phyloP scores from a whole-genome alignment of 495 filamentous ascomycete species.

The Penicillium cosmopolitanum region DNA sequence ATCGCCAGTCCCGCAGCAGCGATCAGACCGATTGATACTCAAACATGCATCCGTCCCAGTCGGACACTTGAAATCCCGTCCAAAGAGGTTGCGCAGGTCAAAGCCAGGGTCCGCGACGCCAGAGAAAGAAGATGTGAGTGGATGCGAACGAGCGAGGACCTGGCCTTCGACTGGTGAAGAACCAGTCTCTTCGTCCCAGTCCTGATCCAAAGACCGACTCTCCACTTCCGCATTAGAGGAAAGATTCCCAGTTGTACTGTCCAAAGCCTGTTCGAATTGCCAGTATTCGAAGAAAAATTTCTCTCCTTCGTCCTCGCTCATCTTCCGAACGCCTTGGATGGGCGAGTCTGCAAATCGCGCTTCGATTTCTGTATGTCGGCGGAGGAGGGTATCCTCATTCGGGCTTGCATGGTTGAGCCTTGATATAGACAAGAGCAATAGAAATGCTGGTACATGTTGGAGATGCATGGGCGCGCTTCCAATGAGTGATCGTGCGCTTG shows the following conservation, averaged over 20 bases:
- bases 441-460: background rate
- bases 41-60: slow-evolving; percentile 67
- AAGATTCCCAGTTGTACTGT: background rate
- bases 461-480: background rate
- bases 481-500: background rate
- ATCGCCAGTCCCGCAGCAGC: slow-evolving; percentile 72
- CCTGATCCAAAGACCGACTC: background rate
- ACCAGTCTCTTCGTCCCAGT: background rate
- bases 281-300: slow-evolving; percentile 77
- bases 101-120: slow-evolving; percentile 27
- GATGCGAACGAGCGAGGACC: slow-evolving; percentile 32
- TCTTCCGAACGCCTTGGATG: slow-evolving; percentile 64
- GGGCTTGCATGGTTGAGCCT: background rate
- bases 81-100: slow-evolving; percentile 9
- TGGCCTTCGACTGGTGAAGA: slow-evolving; percentile 11
- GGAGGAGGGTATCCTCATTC: slow-evolving; percentile 17
- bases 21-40: slow-evolving; percentile 69
- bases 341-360: slow-evolving; percentile 19
- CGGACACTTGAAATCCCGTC: slow-evolving; percentile 73
- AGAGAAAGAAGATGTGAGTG: slow-evolving; percentile 43
- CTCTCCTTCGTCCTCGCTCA: slow-evolving; percentile 79
- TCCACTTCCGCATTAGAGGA: background rate
- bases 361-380: slow-evolving; percentile 32
- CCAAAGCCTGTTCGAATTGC: slow-evolving; percentile 46
- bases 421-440: background rate